Evolutionary conservation across 441 rosid genomes (phyloP).

Genomic region (Erodium chrysanthum): DNA sequence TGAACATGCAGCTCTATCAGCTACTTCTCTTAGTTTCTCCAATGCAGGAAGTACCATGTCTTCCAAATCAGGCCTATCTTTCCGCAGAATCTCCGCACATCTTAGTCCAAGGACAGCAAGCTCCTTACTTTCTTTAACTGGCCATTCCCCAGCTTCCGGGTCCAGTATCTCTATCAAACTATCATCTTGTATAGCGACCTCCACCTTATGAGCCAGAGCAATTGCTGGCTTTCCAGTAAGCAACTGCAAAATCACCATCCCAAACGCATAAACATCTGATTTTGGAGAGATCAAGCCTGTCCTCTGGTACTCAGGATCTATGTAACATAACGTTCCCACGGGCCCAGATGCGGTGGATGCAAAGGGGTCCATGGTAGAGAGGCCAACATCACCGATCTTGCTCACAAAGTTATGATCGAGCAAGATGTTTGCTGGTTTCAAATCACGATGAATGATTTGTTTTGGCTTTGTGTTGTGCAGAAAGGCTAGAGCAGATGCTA

Average conservation of each 20-base stretch:
- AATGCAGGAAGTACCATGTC: constrained; percentile 62
- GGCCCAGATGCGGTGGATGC: constrained; percentile 45
- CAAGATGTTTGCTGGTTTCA: constrained; percentile 87
- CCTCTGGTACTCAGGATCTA: constrained; percentile 85
- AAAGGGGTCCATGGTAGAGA: constrained; percentile 48
- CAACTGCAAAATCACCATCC: constrained; percentile 74
- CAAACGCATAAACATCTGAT: constrained; percentile 79
- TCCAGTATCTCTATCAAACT: constrained; percentile 47
- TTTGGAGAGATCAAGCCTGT: constrained; percentile 61
- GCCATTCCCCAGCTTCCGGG: constrained; percentile 72
- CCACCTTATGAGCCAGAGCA: constrained; percentile 54
- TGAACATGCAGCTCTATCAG: constrained; percentile 29
- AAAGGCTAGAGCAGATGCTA: constrained; percentile 68
- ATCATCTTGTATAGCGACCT: constrained; percentile 48
- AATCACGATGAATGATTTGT: constrained; percentile 78
- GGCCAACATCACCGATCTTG: constrained; percentile 88
- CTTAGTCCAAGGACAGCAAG: constrained; percentile 59
- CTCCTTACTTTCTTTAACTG: constrained; percentile 54
- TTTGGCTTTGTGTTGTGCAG: constrained; percentile 73
- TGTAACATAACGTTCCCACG: constrained; percentile 73
- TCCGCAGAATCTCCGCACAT: constrained; percentile 64
- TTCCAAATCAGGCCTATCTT: constrained; percentile 71
- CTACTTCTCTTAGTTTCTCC: constrained; percentile 50
- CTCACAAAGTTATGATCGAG: constrained; percentile 72
- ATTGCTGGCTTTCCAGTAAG: constrained; percentile 73